Conservation (phyloP, 768 basidiomycete genomes). For the Podaxis mareebaensis region DNA sequence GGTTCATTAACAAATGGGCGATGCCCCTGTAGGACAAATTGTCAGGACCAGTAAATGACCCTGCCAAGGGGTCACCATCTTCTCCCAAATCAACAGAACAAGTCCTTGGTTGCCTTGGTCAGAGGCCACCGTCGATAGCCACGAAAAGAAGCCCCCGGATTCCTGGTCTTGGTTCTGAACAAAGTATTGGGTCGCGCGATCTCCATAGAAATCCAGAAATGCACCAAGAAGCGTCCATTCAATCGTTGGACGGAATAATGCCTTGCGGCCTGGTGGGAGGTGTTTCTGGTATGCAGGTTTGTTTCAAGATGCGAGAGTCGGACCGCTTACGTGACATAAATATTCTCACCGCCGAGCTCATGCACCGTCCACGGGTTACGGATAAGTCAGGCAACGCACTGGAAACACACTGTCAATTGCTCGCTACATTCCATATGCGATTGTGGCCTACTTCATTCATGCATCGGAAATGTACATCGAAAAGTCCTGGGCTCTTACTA, state of each 20-base stretch:
- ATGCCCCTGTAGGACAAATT: background rate
- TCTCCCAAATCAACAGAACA: background rate
- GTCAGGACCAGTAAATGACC: background rate
- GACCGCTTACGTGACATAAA: background rate
- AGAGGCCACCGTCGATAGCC: background rate
- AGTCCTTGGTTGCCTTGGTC: background rate
- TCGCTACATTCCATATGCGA: background rate
- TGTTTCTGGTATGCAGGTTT: background rate
- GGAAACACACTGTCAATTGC: background rate
- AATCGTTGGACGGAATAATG: background rate
- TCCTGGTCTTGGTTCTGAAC: too few relatives aligned
- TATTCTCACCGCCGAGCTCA: background rate
- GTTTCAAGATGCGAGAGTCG: background rate
- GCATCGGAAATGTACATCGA: too few relatives aligned
- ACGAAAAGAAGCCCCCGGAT: too few relatives aligned
- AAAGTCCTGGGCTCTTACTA: too few relatives aligned
- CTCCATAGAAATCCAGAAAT: background rate
- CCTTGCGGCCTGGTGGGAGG: background rate
- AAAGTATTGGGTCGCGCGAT: background rate
- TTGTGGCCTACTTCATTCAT: background rate
- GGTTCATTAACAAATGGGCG: too few relatives aligned
- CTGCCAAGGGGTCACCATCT: background rate
- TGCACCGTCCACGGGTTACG: background rate
- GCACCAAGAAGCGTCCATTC: background rate
- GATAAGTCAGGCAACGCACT: background rate